Percentiles rank a stretch among this genome's conserved stretches.
phyloP scores from a whole-genome alignment of 345 rosid species.

The Trapa bicornis region DNA sequence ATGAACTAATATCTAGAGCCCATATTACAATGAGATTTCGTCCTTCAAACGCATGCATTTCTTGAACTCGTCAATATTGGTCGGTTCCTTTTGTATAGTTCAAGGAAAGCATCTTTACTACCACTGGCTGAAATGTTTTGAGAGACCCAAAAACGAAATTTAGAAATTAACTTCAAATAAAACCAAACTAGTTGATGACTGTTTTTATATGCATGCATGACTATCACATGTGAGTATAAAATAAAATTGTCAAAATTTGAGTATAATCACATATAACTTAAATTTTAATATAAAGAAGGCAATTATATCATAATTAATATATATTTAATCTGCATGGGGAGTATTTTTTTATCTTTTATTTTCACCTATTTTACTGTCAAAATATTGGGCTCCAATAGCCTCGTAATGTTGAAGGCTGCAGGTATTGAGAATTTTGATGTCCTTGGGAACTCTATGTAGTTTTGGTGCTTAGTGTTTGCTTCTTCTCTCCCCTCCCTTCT shows the following conservation, averaged over 20 bases:
- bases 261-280: too few relatives aligned
- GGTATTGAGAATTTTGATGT: neutral
- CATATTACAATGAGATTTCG: neutral
- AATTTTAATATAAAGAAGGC: too few relatives aligned
- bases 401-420: neutral
- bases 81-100: conserved; percentile 1
- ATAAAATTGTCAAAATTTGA: too few relatives aligned
- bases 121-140: neutral
- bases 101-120: neutral
- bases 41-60: neutral
- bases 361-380: too few relatives aligned
- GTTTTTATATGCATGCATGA: too few relatives aligned
- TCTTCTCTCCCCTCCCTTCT: neutral
- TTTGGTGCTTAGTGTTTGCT: conserved; percentile 1
- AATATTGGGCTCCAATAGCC: too few relatives aligned
- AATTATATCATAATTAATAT: too few relatives aligned
- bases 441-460: neutral
- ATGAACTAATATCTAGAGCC: neutral
- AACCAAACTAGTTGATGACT: too few relatives aligned
- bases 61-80: neutral
- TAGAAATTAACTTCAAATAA: neutral
- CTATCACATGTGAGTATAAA: too few relatives aligned
- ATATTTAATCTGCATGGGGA: too few relatives aligned
- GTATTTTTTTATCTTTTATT: too few relatives aligned
- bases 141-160: neutral